Evolutionary conservation across 495 filamentous ascomycete species (phyloP).

Genomic region (Chlorociboria aeruginascens): DNA sequence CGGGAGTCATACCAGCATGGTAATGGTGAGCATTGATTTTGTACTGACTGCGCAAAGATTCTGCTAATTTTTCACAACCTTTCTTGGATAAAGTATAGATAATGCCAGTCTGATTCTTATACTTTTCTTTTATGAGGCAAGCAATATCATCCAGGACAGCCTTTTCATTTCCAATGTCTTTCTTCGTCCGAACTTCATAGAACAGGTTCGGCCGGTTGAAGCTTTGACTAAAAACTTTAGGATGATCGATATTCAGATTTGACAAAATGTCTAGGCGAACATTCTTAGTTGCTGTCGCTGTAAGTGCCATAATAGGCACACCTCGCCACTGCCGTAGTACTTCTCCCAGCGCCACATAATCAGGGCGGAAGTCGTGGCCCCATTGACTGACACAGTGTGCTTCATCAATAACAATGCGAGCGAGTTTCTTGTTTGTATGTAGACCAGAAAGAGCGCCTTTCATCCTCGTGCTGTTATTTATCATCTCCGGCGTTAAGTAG

Average conservation of each 20-base stretch:
- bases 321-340: constrained; percentile 55
- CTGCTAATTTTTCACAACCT: constrained; percentile 68
- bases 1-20: constrained; percentile 62
- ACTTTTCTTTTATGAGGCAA: constrained; percentile 53
- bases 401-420: constrained; percentile 91
- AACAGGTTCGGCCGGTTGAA: constrained; percentile 90
- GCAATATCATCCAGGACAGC: constrained; percentile 54
- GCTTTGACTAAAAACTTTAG: constrained; percentile 71
- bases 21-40: constrained; percentile 70
- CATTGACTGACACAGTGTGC: constrained; percentile 98
- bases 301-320: constrained; percentile 87
- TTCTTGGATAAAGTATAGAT: constrained; percentile 86
- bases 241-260: constrained; percentile 69
- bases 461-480: constrained; percentile 62
- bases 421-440: constrained; percentile 53
- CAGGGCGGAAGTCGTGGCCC: constrained; percentile 96
- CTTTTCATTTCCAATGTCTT: constrained; percentile 38
- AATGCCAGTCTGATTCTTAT: constrained; percentile 70
- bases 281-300: constrained; percentile 86
- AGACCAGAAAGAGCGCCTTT: constrained; percentile 48
- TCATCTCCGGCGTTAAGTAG: constrained; percentile 95
- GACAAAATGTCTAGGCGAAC: constrained; percentile 83
- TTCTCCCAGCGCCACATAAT: constrained; percentile 78
- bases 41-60: constrained; percentile 44
- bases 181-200: constrained; percentile 59